Conservation (phyloP, 2,329 filamentous ascomycete genomes). For the Grosmannia huntii region DNA sequence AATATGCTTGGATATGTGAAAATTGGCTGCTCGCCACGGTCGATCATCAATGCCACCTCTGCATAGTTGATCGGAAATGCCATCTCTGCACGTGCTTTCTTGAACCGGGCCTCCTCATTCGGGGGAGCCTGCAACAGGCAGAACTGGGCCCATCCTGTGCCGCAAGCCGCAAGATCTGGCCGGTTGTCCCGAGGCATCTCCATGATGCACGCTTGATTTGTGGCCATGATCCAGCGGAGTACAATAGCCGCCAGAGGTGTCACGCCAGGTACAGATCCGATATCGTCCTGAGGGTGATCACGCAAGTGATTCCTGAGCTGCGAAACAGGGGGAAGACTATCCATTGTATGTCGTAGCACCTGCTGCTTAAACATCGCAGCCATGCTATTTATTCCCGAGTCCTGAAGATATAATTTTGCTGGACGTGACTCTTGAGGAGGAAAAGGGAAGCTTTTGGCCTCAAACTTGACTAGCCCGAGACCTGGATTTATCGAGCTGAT, state of each 20-base stretch:
- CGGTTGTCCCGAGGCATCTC: conserved; percentile 42
- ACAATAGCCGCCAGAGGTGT: conserved; percentile 53
- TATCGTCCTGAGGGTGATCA: conserved; percentile 21
- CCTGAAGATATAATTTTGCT: conserved; percentile 24
- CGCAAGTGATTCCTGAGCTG: conserved; percentile 40
- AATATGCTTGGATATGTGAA: conserved; percentile 56
- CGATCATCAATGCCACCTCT: conserved; percentile 18
- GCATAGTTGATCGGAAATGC: no score
- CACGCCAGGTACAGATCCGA: conserved; percentile 39
- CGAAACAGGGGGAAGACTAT: conserved; percentile 47
- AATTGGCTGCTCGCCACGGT: conserved; percentile 8
- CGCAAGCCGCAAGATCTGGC: neutral
- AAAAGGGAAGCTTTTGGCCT: neutral
- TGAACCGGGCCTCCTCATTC: conserved; percentile 71
- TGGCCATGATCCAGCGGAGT: conserved; percentile 79
- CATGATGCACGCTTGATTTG: conserved; percentile 76
- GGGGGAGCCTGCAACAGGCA: conserved; percentile 79
- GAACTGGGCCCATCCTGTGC: conserved; percentile 56
- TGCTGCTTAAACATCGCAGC: conserved; percentile 38
- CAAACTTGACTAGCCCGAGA: neutral
- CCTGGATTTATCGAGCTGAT: neutral
- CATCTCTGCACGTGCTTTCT: conserved; percentile 42
- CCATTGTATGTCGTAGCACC: conserved; percentile 38
- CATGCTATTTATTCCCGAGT: no score
- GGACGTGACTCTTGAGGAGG: neutral